phyloP scores from a whole-genome alignment of 768 basidiomycete species.

The Fibroporia radiculosa region DNA sequence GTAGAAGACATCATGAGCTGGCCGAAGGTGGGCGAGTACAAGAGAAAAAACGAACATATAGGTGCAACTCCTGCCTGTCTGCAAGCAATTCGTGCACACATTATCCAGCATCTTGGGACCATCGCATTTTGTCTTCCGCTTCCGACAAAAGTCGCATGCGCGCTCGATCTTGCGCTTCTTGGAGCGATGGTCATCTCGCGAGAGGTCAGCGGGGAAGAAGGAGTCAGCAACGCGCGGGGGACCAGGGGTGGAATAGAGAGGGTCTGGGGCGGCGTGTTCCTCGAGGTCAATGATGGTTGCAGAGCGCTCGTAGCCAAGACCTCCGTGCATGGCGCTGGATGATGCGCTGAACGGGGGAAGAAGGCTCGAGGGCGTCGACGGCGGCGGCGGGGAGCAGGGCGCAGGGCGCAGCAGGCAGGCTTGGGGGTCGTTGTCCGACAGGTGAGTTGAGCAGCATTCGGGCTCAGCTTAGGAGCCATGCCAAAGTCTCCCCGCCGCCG shows the following conservation, averaged over 20 bases:
- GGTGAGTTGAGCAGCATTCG: too few relatives aligned
- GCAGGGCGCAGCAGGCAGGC: too few relatives aligned
- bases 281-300: slow-evolving; percentile 16
- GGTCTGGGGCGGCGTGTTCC: slow-evolving; percentile 11
- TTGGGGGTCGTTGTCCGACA: too few relatives aligned
- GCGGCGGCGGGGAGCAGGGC: not conserved
- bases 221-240: slow-evolving; percentile 10
- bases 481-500: too few relatives aligned
- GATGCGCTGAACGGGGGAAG: too few relatives aligned
- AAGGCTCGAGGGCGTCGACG: not conserved
- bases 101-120: slow-evolving; percentile 26
- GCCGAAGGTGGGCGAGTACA: not conserved
- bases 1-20: not conserved
- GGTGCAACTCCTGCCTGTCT: slow-evolving; percentile 24
- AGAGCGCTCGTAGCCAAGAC: slow-evolving; percentile 8
- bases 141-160: slow-evolving; percentile 28
- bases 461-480: too few relatives aligned
- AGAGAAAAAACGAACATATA: slow-evolving; percentile 23
- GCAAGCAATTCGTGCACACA: slow-evolving; percentile 30
- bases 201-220: slow-evolving; percentile 15
- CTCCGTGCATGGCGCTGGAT: slow-evolving; percentile 8
- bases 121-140: slow-evolving; percentile 27
- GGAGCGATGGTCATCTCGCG: slow-evolving; percentile 13
- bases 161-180: slow-evolving; percentile 28
- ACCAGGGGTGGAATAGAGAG: slow-evolving; percentile 11